Evolutionary conservation across 768 basidiomycete species (phyloP), one percentile per base, ranked within the genome.

Genomic region (Lentinula raphanica): DNA sequence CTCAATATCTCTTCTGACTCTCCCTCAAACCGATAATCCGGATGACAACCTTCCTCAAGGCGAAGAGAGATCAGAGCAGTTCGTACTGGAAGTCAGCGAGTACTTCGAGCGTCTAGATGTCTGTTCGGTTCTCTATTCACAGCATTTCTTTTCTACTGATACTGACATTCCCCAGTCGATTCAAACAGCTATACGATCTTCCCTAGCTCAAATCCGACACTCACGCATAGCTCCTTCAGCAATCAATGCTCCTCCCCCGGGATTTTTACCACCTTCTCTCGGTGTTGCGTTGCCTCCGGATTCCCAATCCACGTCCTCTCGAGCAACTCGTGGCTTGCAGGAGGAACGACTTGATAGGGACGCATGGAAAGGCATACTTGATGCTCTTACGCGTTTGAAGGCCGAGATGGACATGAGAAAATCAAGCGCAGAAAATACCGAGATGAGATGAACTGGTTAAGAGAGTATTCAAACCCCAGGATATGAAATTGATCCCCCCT

Each of bases 61-160:
- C 39, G 90, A 87, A 59, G 90, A 93, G 70, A 79, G 90, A 35
- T 90, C 88, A 13, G 89, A 92, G 66, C 87, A 90, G 65, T 92
- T 93, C 63, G 90, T 92, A 39, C 77, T 87, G 40, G 88, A 92
- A 74, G 88, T 88, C 53, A 87, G 86, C 75, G 88, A 91, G 67
- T 92, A 92, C 70, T 93, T 92, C 66, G 86, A 91, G 64, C 84
- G 87, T 27, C 76, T 92, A 8, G 86, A 93, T 68, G 90, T 92
- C 64, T 60, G 76, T 71, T 6, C 58, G n/a, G 44, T 65, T 60
- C 75, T 71, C 7, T 58, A 17, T 42, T 50, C 36, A 28, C 59
- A 25, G 35, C 15, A 19, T 54, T 31, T 25, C 42, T 49, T 32
- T 35, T 55, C 58, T 57, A 25, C 31, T 58, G 58, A 53, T 32